Evolutionary conservation across 2,329 filamentous ascomycete species (phyloP).

Genomic region (Acrodontium crateriforme): DNA sequence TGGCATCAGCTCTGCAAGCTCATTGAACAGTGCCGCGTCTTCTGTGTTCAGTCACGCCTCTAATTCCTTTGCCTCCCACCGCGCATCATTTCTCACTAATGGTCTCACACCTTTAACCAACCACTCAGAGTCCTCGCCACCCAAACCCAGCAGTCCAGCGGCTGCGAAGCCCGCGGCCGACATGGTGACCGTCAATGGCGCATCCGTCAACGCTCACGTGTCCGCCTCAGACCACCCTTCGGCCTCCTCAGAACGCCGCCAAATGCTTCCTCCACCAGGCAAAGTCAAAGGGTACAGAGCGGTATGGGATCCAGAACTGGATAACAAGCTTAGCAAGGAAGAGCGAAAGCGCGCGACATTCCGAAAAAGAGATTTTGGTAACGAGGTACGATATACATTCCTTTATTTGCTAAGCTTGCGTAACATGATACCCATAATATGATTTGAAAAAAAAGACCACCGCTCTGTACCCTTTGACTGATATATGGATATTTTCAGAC

Average conservation of each 20-base stretch:
- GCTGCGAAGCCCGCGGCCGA: constrained; percentile 12
- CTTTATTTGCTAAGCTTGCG: constrained; percentile 25
- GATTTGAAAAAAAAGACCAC: constrained; percentile 20
- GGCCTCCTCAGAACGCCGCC: constrained; percentile 26
- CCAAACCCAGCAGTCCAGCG: constrained; percentile 42
- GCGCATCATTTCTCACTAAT: constrained; percentile 38
- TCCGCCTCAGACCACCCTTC: constrained; percentile 25
- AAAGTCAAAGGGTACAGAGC: constrained; percentile 44
- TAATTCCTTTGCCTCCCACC: constrained; percentile 40
- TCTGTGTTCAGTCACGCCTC: constrained; percentile 52
- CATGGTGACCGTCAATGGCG: constrained; percentile 15
- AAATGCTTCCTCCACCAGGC: constrained; percentile 37
- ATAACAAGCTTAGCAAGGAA: constrained; percentile 45
- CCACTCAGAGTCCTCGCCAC: constrained; percentile 51
- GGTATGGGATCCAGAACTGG: constrained; percentile 49
- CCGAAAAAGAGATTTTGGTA: constrained; percentile 23
- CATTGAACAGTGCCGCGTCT: constrained; percentile 54
- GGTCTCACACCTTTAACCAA: constrained; percentile 50
- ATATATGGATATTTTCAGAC: constrained; percentile 41
- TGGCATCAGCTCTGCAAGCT: constrained; percentile 58
- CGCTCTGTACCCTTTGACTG: constrained; percentile 28
- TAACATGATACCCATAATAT: constrained; percentile 22
- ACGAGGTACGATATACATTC: constrained; percentile 28
- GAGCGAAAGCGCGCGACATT: constrained; percentile 30
- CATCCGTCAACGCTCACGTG: constrained; percentile 9